Evolutionary conservation across 2,329 filamentous ascomycete species (phyloP), one percentile per base, ranked within the genome.

Genomic region (Akanthomyces lecanii): DNA sequence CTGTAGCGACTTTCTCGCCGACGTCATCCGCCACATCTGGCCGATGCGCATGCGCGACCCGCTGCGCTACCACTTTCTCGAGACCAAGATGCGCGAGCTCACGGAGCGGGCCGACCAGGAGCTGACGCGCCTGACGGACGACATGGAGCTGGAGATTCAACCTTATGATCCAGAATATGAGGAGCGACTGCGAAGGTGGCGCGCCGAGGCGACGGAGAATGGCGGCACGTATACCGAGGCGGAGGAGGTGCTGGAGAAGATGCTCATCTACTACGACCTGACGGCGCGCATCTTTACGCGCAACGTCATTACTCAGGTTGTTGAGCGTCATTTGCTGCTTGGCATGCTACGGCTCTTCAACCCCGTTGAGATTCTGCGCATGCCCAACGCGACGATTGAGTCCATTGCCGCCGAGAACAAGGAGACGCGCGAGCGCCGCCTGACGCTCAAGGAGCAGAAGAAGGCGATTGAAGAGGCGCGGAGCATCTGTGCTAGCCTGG

Each of bases 251-350:
- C 67, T 82, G 30, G 81, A 83, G 70, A 83, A 83, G 74, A 83
- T 82, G 81, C 73, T 83, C 59, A 83, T 83, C 65, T 83, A 81
- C 72, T 83, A 83, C 65, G 80, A 83, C 45, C 75, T 83, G 10
- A 81, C 80, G 2, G 79, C 79, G 7, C 79, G 81, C 68, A 80
- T 79, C 55, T 83, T 82, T 64, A 82, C 80, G 33, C 75, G 81
- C 61, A 83, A 83, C 65, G 76, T 81, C 62, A 82, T 83, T 61
- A 82, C 80, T 0, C 81, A 83, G 64, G 80, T 83, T 0, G 77
- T 81, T 0, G 81, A 83, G 69, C 76, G 81, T 0, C 81, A 83
- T 62, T 71, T 83, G 3, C 74, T 83, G 12, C 76, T 82, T 45
- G 80, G 81, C 36, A 81, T 83, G 78, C 77, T 82, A 54, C 73